These are phyloP conservation scores for Amphirosellinia nigrospora DNA, from an alignment of 495 filamentous ascomycete genomes.

Conservation along the genomic window DNA sequence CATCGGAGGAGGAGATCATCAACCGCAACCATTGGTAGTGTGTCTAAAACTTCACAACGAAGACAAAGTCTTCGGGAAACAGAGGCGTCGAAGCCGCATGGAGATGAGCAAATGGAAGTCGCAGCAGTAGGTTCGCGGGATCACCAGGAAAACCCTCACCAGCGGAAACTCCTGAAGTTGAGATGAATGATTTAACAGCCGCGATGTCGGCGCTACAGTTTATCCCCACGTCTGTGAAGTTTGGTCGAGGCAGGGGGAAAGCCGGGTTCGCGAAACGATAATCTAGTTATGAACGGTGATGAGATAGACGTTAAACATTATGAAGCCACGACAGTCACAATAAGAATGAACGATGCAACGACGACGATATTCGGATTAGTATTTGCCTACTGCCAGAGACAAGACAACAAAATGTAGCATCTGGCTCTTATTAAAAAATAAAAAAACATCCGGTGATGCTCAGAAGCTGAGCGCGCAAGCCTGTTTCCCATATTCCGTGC, in stretches of 20 bases:
- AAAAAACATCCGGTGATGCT: no score
- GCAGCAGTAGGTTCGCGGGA: not conserved
- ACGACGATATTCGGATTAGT: not conserved
- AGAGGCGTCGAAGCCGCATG: conserved; percentile 25
- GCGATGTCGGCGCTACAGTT: conserved; percentile 87
- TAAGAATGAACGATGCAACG: not conserved
- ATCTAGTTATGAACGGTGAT: not conserved
- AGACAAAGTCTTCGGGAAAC: conserved; percentile 33
- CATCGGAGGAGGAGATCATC: conserved; percentile 59
- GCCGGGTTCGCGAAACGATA: conserved; percentile 52
- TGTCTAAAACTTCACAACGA: conserved; percentile 35
- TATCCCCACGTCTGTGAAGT: conserved; percentile 76
- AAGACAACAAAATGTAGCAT: not conserved
- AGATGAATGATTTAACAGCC: conserved; percentile 73
- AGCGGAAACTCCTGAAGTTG: conserved; percentile 52
- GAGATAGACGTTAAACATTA: not conserved
- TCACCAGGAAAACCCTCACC: conserved; percentile 12
- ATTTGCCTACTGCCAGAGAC: not conserved
- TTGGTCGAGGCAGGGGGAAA: conserved; percentile 66
- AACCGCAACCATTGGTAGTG: conserved; percentile 34
- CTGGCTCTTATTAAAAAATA: not conserved
- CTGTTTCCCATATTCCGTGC: conserved; percentile 26
- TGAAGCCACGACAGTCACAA: not conserved
- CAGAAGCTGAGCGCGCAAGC: conserved; percentile 20
- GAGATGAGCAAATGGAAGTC: conserved; percentile 16